Percentiles rank a stretch among this genome's conserved stretches.
These are phyloP conservation scores for Leucaena leucocephala DNA, from an alignment of 306 rosid genomes.

Conservation along the genomic window DNA sequence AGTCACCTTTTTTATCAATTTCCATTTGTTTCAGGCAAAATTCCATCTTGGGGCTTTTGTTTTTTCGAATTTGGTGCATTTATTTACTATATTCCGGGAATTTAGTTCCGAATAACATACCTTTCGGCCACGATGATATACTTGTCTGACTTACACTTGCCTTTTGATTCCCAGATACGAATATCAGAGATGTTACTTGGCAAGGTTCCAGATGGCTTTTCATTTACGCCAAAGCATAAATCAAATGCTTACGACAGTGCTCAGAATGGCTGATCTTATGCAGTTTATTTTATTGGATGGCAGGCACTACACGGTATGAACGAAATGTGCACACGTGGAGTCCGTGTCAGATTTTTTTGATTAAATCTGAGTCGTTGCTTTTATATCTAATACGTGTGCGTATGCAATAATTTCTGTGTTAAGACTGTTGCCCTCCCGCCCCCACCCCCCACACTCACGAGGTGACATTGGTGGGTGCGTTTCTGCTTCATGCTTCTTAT, in stretches of 20 bases:
- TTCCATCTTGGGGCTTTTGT: neutral
- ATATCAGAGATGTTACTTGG: conserved; percentile 91
- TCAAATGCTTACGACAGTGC: conserved; percentile 92
- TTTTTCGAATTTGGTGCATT: conserved; percentile 1
- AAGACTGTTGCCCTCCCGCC: too few relatives aligned
- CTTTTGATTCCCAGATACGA: conserved; percentile 60
- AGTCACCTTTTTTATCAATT: too few relatives aligned
- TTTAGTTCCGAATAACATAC: neutral
- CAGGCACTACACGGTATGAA: neutral
- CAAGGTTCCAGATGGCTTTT: conserved; percentile 84
- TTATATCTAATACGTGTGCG: neutral
- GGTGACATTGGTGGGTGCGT: conserved; percentile 10
- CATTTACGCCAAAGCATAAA: conserved; percentile 88
- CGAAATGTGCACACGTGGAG: neutral
- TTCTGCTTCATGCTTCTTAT: conserved; percentile 3
- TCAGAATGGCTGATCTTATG: conserved; percentile 68
- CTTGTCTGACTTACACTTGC: conserved; percentile 19
- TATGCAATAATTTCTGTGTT: neutral
- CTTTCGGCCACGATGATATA: neutral
- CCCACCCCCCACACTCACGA: too few relatives aligned
- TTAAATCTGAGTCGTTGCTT: conserved; percentile 10
- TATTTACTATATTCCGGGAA: neutral
- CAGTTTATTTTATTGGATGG: neutral
- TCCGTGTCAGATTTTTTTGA: neutral
- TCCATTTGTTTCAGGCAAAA: conserved; percentile 4